Conservation (phyloP, 2,329 filamentous ascomycete genomes). For the Xylariaceae sp. region DNA sequence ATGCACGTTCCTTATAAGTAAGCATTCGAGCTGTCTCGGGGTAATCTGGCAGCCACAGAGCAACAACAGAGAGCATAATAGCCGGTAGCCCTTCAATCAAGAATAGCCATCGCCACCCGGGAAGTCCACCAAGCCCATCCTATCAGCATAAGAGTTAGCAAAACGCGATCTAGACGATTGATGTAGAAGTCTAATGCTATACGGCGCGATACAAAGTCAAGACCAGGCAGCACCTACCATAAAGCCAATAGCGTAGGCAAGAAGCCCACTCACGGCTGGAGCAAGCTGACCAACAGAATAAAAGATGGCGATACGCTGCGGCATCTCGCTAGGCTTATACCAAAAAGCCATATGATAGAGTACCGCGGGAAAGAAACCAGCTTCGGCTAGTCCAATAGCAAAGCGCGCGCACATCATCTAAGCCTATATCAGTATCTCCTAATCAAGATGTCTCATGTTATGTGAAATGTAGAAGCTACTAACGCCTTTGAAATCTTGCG, state of each 20-base stretch:
- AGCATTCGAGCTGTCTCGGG: constrained; percentile 37
- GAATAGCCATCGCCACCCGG: constrained; percentile 44
- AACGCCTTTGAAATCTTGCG: constrained; percentile 37
- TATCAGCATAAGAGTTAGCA: constrained; percentile 2
- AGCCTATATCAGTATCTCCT: background rate
- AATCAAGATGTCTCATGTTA: background rate
- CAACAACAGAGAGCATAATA: constrained; percentile 35
- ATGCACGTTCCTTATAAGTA: constrained; percentile 31
- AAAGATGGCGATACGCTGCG: constrained; percentile 42
- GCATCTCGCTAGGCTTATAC: constrained; percentile 42
- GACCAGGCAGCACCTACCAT: constrained; percentile 29
- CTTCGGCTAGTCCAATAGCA: constrained; percentile 41
- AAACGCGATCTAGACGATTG: background rate
- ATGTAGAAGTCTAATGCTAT: background rate
- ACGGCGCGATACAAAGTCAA: background rate
- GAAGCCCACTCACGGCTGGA: constrained; percentile 38
- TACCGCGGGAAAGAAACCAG: constrained; percentile 41
- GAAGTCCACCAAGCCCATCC: constrained; percentile 35
- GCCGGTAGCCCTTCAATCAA: constrained; percentile 42
- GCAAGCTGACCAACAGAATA: constrained; percentile 41
- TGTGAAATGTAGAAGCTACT: background rate
- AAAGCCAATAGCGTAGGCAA: constrained; percentile 43
- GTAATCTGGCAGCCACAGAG: constrained; percentile 39
- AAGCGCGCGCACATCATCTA: constrained; percentile 43
- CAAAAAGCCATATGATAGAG: constrained; percentile 45